Percentiles rank a stretch among this genome's conserved stretches.
These are phyloP conservation scores for Acanthamoeba castellanii DNA, from an alignment of 208 protist species.

Conservation along the genomic window DNA sequence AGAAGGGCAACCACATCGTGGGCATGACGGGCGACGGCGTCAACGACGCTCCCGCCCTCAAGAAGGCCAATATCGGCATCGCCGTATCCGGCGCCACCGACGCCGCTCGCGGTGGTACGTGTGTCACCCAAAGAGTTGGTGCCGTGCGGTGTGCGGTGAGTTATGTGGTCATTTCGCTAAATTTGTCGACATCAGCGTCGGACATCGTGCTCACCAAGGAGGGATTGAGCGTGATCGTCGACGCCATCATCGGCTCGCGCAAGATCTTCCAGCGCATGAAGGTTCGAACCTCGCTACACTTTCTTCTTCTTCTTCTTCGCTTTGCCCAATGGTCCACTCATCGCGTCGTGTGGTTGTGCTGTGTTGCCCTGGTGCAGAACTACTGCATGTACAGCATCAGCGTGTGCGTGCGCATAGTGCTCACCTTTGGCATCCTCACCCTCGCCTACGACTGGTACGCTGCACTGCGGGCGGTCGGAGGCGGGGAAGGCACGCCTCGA, in stretches of 20 bases:
- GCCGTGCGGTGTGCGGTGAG: background rate
- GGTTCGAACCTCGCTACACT: background rate
- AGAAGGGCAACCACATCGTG: constrained; percentile 92
- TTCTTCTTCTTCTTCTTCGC: background rate
- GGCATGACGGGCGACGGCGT: constrained; percentile 98
- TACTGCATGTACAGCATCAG: constrained; percentile 86
- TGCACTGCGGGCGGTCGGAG: no score
- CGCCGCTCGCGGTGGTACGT: constrained; percentile 91
- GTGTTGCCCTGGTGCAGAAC: constrained; percentile 66
- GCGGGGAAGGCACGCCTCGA: no score
- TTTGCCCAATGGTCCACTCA: background rate
- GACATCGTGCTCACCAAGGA: constrained; percentile 96
- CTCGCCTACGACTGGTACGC: constrained; percentile 76
- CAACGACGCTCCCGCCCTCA: constrained; percentile 96
- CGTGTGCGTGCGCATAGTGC: constrained; percentile 84
- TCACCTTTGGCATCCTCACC: constrained; percentile 87
- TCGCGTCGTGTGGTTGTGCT: background rate
- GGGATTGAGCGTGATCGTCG: constrained; percentile 95
- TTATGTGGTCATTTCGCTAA: background rate
- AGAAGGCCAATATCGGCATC: constrained; percentile 97
- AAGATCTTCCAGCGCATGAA: constrained; percentile 97
- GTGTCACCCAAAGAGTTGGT: background rate
- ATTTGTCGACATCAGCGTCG: constrained; percentile 91
- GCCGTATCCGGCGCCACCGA: constrained; percentile 95
- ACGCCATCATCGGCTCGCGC: constrained; percentile 94